Evolutionary conservation across 2,329 filamentous ascomycete genomes (phyloP), one percentile per base, ranked within the genome.

Genomic region (Immersiporthe knoxdaviesiana): DNA sequence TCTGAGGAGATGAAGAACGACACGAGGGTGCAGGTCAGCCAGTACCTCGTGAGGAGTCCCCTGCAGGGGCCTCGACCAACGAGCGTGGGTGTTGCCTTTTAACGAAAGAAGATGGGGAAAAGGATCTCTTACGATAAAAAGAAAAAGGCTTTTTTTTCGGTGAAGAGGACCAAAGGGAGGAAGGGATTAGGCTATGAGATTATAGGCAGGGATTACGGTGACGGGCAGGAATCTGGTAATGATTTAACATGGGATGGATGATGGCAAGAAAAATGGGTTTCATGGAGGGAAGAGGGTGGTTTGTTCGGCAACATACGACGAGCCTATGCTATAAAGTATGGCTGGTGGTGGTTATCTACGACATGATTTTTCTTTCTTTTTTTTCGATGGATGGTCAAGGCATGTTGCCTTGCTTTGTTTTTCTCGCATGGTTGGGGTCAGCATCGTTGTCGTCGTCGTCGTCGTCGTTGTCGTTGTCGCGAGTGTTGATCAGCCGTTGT

Each of bases 81-180:
- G 73, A 83, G 81, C 70, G 83, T 85, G 27, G 83, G 83, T 10
- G 80, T 85, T 71, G 83, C 84, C 3, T 82, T 84, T 74, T 84
- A 71, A 79, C 75, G 37, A 71, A 79, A 75, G 37, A 39, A 39
- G 37, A 39, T 7, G 11, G 11, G 37, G 11, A 39, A 10, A 39
- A 39, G 11, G 11, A 12, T 12, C 11, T 10, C 11, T 2, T 10
- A 39, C 6, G 11, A 39, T 2, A 39, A 39, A 12, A 39, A 39
- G 37, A 39, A 39, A 39, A 12, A 10, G 37, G 11, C 37, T 39
- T 39, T 39, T n/a, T n/a, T n/a, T n/a, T n/a, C n/a, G n/a, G 11
- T 2, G 37, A 10, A 39, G 37, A 39, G 37, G 11, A 39, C 37
- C 5, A 39, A 39, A 41, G 12, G n/a, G 50, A 8, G 24, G 2